Percentiles rank a stretch among this genome's conserved stretches.
These are phyloP conservation scores for Cephalotrichum gorgonifer DNA, from an alignment of 2,329 filamentous ascomycete genomes.

Conservation along the genomic window DNA sequence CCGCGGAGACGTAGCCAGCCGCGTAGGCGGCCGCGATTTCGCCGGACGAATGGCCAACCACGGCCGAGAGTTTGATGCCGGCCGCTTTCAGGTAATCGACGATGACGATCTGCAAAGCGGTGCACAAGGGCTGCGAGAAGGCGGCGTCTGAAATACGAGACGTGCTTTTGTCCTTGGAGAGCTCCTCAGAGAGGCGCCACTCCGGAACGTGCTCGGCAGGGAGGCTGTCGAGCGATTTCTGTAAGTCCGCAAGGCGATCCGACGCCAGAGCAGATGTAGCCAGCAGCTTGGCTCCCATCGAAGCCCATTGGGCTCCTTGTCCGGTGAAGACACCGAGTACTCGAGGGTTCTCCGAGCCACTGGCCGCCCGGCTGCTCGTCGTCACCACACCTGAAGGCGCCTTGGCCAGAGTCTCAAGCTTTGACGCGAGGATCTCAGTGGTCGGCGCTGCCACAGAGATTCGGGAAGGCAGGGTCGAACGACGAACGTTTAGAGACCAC, in stretches of 20 bases:
- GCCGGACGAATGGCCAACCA: conserved; percentile 36
- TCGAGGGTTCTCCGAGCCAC: too few species aligned
- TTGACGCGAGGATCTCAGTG: conserved; percentile 6
- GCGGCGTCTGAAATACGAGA: conserved; percentile 25
- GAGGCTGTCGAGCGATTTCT: conserved; percentile 6
- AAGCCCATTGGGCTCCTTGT: conserved; percentile 21
- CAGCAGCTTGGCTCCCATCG: conserved; percentile 20
- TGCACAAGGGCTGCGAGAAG: conserved; percentile 31
- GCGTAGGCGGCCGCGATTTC: conserved; percentile 38
- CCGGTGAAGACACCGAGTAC: conserved; percentile 23
- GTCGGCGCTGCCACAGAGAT: conserved; percentile 27
- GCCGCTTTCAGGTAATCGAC: conserved; percentile 31
- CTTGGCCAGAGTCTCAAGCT: too few species aligned
- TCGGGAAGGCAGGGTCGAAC: conserved; percentile 23
- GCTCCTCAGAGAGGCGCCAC: conserved; percentile 27
- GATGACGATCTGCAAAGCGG: conserved; percentile 36
- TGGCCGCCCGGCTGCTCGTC: too few species aligned
- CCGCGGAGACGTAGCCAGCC: conserved; percentile 13
- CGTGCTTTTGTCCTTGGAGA: conserved; percentile 20
- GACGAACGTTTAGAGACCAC: conserved; percentile 10
- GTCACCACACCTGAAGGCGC: too few species aligned
- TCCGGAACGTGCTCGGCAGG: conserved; percentile 18
- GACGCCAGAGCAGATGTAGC: neutral
- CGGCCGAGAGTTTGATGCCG: conserved; percentile 25
- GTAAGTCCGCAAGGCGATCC: neutral